A percentile compares a stretch with the other conserved stretches of the same genome.
phyloP scores from a whole-genome alignment of 768 basidiomycete species.

The Suillus sp. region DNA sequence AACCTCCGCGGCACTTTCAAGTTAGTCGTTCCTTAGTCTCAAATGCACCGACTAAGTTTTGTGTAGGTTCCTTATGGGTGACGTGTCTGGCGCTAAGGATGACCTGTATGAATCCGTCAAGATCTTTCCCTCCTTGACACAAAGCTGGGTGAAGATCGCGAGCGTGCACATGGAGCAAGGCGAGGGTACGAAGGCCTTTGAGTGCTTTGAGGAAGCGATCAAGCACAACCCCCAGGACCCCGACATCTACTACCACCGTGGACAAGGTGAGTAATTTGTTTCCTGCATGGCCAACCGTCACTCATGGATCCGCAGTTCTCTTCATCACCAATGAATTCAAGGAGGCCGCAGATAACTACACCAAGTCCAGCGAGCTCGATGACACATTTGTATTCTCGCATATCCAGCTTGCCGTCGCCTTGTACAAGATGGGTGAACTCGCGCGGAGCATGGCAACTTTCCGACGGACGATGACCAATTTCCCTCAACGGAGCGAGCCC shows the following conservation, averaged over 20 bases:
- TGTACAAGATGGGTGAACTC: constrained; percentile 85
- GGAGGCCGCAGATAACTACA: constrained; percentile 89
- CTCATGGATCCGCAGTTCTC: constrained; percentile 53
- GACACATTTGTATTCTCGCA: constrained; percentile 92
- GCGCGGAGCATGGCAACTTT: constrained; percentile 90
- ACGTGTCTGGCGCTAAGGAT: constrained; percentile 77
- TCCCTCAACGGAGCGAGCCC: constrained; percentile 87
- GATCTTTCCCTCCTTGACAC: constrained; percentile 70
- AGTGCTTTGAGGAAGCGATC: constrained; percentile 90
- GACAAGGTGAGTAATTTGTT: constrained; percentile 64
- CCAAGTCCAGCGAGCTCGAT: constrained; percentile 86
- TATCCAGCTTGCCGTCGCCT: constrained; percentile 95
- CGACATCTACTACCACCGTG: constrained; percentile 98
- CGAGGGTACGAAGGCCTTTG: constrained; percentile 78
- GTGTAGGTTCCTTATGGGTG: constrained; percentile 82
- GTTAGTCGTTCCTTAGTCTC: constrained; percentile 43
- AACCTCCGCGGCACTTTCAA: constrained; percentile 97
- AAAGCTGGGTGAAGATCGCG: constrained; percentile 94
- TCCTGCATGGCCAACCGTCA: not conserved
- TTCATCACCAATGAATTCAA: constrained; percentile 93
- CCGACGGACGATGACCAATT: constrained; percentile 77
- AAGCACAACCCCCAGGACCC: constrained; percentile 81
- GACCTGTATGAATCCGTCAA: constrained; percentile 80
- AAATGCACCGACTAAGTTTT: not conserved
- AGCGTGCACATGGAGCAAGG: constrained; percentile 97